These are phyloP conservation scores for Leishmania braziliensis DNA, from an alignment of 208 protist species.

Conservation along the genomic window DNA sequence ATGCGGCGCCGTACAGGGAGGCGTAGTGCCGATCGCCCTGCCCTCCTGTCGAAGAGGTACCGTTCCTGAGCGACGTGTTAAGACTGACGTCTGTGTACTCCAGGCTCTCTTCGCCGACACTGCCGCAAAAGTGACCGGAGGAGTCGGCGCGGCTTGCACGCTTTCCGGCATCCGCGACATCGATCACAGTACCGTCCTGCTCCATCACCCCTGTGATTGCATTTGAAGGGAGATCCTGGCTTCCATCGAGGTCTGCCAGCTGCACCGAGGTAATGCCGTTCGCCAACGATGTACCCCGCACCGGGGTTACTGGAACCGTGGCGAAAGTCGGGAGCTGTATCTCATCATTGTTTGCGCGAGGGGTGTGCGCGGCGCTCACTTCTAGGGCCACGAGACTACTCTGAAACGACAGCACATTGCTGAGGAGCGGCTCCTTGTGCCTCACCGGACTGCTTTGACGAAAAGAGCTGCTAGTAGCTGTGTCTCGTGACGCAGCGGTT, in stretches of 20 bases:
- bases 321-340: conserved; percentile 13
- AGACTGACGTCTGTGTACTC: conserved; percentile 53
- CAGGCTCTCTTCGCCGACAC: conserved; percentile 24
- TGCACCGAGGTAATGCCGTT: not conserved
- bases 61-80: conserved; percentile 44
- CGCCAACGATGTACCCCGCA: not conserved
- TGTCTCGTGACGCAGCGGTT: not conserved
- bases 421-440: conserved; percentile 17
- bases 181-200: conserved; percentile 13
- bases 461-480: not conserved
- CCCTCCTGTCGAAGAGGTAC: conserved; percentile 15
- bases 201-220: not conserved
- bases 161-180: conserved; percentile 16
- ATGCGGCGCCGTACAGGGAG: conserved; percentile 59
- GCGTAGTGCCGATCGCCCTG: conserved; percentile 26
- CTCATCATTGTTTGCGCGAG: not conserved
- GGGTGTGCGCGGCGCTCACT: conserved; percentile 17
- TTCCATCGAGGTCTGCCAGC: not conserved
- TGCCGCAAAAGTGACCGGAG: conserved; percentile 17
- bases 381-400: conserved; percentile 18
- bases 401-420: conserved; percentile 15
- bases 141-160: not conserved
- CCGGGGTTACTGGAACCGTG: conserved; percentile 15
- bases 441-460: not conserved
- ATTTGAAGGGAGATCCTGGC: no score